Evolutionary conservation across 371 early-diverging fungal genomes (phyloP), one percentile per base, ranked within the genome.

Genomic region (Syncephalastrum monosporum): DNA sequence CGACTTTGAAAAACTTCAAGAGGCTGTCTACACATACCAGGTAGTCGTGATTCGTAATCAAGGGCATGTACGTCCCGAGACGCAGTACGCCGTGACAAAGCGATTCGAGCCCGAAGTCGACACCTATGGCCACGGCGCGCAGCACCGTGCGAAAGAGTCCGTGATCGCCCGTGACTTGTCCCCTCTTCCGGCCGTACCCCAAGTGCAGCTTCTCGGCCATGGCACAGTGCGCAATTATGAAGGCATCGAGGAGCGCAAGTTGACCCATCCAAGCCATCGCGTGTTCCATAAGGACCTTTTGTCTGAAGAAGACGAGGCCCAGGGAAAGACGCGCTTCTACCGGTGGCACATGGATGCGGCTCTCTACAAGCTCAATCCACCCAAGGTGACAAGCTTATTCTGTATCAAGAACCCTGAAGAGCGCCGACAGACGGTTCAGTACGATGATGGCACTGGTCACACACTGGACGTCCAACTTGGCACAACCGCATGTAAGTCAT

Each of bases 321-420:
- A 63, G 19, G 79, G 71, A 21, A 67, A 72, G 16, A 78, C 79
- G 7, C 60, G 79, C 3, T 78, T 78, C 55, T 78, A 75, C 48
- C 65, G 79, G 33, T 78, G 79, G 79, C 79, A 78, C 47, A 78
- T 78, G 79, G 79, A 78, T 58, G 79, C 79, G 54, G 79, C 79
- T 51, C 62, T 78, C 5, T 78, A 78, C 42, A 68, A 64, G 43
- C 53, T 75, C 6, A 71, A 78, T 21, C 79, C 74, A 44, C 79
- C 79, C 47, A 75, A 73, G 51, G 67, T 78, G 2, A 78, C 79
- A 15, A 73, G 69, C 14, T 58, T 78, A 23, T 78, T 78, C 62
- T 71, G 75, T 15, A 54, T 72, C 2, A 70, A 78, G 56, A 78
- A 75, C 43, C 79, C 79, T 17, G 74, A 75, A 60, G 51, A 73